Base-by-base conservation (phyloP, 108 stramenopile species). In the Skeletonema menzelii region DNA sequence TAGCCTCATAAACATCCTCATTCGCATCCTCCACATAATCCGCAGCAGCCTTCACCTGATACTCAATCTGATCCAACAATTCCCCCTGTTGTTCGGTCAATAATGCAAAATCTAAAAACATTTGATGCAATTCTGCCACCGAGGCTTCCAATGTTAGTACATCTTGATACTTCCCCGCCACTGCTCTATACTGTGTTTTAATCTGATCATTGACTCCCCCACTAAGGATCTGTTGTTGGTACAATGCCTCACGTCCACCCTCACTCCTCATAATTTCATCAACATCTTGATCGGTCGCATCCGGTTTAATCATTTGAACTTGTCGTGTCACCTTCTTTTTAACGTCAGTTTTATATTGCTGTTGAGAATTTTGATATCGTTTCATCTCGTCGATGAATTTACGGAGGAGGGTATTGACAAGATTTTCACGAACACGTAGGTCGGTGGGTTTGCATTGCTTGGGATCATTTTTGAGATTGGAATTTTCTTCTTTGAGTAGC, bases 11-110 rank as follows among this genome's bases (percentile, higher is more conserved):
- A 5, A 97, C 82, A 63, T 98, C 86, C 24, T 85, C 84, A 79
- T 98, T 99, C 6, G 89, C 99, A 59, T 97, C 91, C 72, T 97
- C 96, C 1, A 99, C 90, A 83, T 98, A 95, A 65, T 99, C 98
- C 32, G 79, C 88, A 0, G 99, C 98, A 5, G 81, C 69, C 53
- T 92, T 90, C 28, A 99, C 99, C 85, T 98, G 96, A 76, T 84
- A 93, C 71, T 98, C 97, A 77, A 99, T 99, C 70, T 98, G 97
- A 77, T 99, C 98, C 40, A 99, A 75, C 70, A 98, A 69, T 75
- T 99, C 99, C 42, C 99, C 99, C 76, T 99, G 99, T 74, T 97
- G 97, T 69, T 99, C 99, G n/a, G 97, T 97, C 66, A 99, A 75
- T 38, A 98, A 79, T 7, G 99, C 99, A 84, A 99, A 97, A 82